phyloP scores from a whole-genome alignment of 179 eudicot genomes.

The Spinacia oleracea region DNA sequence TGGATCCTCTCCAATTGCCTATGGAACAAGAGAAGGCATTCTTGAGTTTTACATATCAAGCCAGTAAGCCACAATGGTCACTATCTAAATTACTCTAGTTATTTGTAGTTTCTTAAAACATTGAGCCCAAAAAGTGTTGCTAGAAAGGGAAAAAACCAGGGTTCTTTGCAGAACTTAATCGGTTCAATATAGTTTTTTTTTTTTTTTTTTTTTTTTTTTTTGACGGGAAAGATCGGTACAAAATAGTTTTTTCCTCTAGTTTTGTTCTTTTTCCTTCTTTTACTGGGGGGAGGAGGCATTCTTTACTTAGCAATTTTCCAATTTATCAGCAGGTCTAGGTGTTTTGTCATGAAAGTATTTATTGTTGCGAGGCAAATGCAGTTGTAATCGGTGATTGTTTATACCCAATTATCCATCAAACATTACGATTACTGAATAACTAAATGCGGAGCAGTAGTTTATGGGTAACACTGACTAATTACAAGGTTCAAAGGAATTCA shows the following conservation, averaged over 20 bases:
- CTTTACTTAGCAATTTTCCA: no score
- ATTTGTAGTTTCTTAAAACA: no score
- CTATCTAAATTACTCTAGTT: background rate
- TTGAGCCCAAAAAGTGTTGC: background rate
- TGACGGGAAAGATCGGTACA: background rate
- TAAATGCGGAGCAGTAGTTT: background rate
- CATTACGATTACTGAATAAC: background rate
- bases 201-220: background rate
- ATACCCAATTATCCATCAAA: background rate
- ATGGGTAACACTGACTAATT: background rate
- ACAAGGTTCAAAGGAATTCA: background rate
- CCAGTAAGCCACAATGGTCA: background rate
- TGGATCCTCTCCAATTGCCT: slow-evolving; percentile 93
- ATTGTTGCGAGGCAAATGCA: background rate
- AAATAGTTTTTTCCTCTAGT: no score
- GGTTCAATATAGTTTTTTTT: background rate
- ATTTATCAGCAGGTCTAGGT: background rate
- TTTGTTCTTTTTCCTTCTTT: no score
- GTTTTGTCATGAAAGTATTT: background rate
- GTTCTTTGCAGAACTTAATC: background rate
- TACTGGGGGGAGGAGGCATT: no score
- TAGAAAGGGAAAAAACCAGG: background rate
- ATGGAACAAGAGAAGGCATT: slow-evolving; percentile 22
- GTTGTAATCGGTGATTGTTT: no score
- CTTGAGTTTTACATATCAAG: slow-evolving; percentile 5